Conservation (phyloP, 495 filamentous ascomycete species). For the Pyrenula aspistea region DNA sequence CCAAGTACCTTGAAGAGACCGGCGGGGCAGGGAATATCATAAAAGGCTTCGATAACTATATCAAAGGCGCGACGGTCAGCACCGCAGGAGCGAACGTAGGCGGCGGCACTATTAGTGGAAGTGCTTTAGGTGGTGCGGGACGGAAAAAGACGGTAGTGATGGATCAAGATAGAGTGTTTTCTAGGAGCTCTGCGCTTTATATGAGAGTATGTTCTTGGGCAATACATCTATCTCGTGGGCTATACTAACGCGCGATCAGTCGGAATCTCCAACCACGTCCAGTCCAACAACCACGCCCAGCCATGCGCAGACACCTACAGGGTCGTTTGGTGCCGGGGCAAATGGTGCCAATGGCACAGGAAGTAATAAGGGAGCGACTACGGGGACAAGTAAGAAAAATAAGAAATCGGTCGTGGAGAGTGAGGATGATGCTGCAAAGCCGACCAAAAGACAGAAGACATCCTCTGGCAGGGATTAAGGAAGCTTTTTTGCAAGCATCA, state of each 20-base stretch:
- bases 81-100: conserved; percentile 32
- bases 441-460: neutral
- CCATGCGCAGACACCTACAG: conserved; percentile 36
- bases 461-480: neutral
- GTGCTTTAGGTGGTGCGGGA: conserved; percentile 15
- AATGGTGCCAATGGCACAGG: neutral
- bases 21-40: conserved; percentile 80
- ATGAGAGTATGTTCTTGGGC: conserved; percentile 27
- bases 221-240: neutral
- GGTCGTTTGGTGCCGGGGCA: conserved; percentile 8
- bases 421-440: neutral
- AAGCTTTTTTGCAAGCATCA: no score
- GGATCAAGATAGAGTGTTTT: conserved; percentile 40
- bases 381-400: neutral
- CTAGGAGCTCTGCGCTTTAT: conserved; percentile 36
- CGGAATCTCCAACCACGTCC: conserved; percentile 38
- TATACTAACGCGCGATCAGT: neutral
- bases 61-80: conserved; percentile 59
- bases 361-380: neutral
- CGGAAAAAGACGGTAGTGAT: conserved; percentile 31
- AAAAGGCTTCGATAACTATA: conserved; percentile 92
- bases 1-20: conserved; percentile 82
- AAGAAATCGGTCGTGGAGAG: neutral
- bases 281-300: conserved; percentile 35
- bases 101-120: conserved; percentile 6